Percentiles rank a stretch among this genome's conserved stretches.
Conservation (phyloP, 1,139 yeast genomes). For the Yamadazyma songkhlaensis region DNA sequence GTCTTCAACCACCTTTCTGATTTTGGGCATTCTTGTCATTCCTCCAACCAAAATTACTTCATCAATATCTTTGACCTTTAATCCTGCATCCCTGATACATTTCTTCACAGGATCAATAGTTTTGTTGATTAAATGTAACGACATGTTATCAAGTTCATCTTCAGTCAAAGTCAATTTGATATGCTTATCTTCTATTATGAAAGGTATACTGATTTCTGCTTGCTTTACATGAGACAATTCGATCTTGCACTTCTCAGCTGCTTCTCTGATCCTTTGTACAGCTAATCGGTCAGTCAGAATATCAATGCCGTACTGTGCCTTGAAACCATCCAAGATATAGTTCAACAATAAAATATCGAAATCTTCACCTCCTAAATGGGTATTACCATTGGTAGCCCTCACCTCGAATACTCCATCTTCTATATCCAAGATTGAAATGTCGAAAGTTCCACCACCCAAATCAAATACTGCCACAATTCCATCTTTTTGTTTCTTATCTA, state of each 20-base stretch:
- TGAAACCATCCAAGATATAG: conserved; percentile 49
- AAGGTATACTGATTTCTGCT: conserved; percentile 63
- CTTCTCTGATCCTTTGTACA: conserved; percentile 68
- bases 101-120: conserved; percentile 66
- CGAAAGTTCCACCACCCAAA: conserved; percentile 84
- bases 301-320: conserved; percentile 38
- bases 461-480: conserved; percentile 76
- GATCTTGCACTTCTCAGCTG: conserved; percentile 69
- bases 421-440: conserved; percentile 72
- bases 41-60: conserved; percentile 78
- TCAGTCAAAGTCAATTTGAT: conserved; percentile 54
- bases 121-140: conserved; percentile 55
- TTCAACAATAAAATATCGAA: conserved; percentile 63
- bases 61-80: conserved; percentile 60
- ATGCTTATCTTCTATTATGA: conserved; percentile 51
- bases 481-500: conserved; percentile 45
- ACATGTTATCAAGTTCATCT: conserved; percentile 61
- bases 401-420: conserved; percentile 84
- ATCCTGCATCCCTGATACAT: conserved; percentile 69
- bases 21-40: conserved; percentile 83
- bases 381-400: conserved; percentile 78
- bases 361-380: conserved; percentile 84
- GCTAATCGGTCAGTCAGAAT: conserved; percentile 43
- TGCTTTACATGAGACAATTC: conserved; percentile 61
- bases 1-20: conserved; percentile 54